These are phyloP conservation scores for Colletotrichum costaricense DNA, from an alignment of 2,329 filamentous ascomycete species.

Conservation along the genomic window DNA sequence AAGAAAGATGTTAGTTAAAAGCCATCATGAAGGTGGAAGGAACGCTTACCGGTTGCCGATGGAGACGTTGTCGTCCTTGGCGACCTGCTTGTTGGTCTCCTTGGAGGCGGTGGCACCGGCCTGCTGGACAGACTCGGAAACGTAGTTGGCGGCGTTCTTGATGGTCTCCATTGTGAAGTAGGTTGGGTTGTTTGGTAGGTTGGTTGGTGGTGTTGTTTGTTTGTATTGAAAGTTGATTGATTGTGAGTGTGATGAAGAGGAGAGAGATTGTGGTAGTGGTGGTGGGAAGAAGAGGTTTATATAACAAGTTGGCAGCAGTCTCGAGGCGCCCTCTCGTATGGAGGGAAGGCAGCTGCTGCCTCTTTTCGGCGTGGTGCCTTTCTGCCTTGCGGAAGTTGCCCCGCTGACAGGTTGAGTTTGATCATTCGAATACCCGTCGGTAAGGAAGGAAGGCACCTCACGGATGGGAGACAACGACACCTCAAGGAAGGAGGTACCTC, in stretches of 20 bases:
- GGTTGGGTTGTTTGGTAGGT: constrained; percentile 38
- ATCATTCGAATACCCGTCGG: background rate
- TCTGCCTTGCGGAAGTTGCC: constrained; percentile 27
- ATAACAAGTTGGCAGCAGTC: constrained; percentile 37
- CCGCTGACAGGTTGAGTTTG: constrained; percentile 10
- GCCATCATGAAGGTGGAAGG: too few species aligned
- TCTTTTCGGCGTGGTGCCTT: constrained; percentile 20
- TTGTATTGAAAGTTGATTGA: constrained; percentile 41
- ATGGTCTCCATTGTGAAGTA: constrained; percentile 60
- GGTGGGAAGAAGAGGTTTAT: constrained; percentile 39
- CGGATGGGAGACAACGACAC: background rate
- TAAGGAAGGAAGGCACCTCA: too few species aligned
- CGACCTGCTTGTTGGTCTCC: constrained; percentile 77
- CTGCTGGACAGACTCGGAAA: constrained; percentile 72
- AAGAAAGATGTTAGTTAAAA: constrained; percentile 41
- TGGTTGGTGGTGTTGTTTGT: constrained; percentile 38
- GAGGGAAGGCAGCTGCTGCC: constrained; percentile 17
- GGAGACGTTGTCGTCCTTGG: constrained; percentile 68
- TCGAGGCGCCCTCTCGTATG: constrained; percentile 8
- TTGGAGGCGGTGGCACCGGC: constrained; percentile 67
- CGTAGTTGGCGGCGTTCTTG: constrained; percentile 76
- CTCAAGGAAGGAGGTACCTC: constrained; percentile 1
- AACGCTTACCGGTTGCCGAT: constrained; percentile 63
- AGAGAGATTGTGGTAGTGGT: background rate
- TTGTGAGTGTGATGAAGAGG: constrained; percentile 38